Evolutionary conservation across 768 basidiomycete species (phyloP), one percentile per base, ranked within the genome.

Genomic region (Termitomyces sp.): DNA sequence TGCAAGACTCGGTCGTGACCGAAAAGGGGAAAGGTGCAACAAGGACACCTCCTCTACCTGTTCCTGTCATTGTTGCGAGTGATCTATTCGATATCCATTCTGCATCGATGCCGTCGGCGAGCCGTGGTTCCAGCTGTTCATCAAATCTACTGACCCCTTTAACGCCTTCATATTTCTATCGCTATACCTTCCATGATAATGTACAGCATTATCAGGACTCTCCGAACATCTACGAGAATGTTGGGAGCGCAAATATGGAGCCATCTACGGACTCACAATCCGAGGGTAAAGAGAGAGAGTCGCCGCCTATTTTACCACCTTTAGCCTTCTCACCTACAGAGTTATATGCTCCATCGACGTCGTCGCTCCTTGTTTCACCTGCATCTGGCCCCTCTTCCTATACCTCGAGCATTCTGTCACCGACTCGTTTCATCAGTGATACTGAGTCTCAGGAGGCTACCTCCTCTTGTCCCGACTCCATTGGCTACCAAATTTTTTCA

Each of bases 241-340:
- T 41, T 9, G 45, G 44, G 35, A 34, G 46, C 40, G 19, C 47
- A 21, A 55, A 17, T 21, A 35, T 61, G 57, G 52, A 58, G 51
- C 15, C 53, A 54, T 47, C 58, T 59, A 15, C 34, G 53, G 42
- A 56, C 53, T 50, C 63, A 58, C n/a, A 54, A 8, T 64, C 69
- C 54, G 80, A 80, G 64, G 79, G 77, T 28, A 90, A 86, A 71
- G 82, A 77, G 62, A 87, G 79, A 69, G 84, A 75, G 71, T 74
- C 64, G 56, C 80, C 85, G 45, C 83, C 87, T 55, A 74, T 74
- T 65, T 75, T 88, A 57, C 85, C 88, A 56, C 85, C 87, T 58
- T 73, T 88, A 56, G 71, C 77, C 32, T 83, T 90, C 63, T 74
- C 80, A 49, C 73, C 80, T 30, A 71, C 85, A 37, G 74, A 75